Evolutionary conservation across 2,329 filamentous ascomycete genomes (phyloP).

Genomic region (Aspergillus sclerotialis): DNA sequence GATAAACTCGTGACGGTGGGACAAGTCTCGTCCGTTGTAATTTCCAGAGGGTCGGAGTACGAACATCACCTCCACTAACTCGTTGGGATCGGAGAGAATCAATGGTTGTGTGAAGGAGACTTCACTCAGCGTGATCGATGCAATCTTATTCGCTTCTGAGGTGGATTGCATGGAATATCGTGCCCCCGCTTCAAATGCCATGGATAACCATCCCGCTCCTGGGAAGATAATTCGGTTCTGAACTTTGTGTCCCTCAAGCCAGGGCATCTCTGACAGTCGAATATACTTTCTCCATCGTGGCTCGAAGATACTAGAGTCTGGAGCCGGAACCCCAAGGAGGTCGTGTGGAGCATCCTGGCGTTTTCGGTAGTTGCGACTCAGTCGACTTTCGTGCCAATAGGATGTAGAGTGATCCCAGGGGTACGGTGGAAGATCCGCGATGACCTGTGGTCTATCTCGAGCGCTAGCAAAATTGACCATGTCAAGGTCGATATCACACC

Average conservation of each 20-base stretch:
- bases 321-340: conserved; percentile 3
- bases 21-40: background rate
- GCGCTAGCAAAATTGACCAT: background rate
- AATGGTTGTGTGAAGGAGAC: background rate
- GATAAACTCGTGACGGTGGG: background rate
- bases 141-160: background rate
- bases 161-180: no score
- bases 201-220: conserved; percentile 13
- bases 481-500: background rate
- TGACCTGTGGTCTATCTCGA: background rate
- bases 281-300: conserved; percentile 14
- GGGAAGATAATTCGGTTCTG: conserved; percentile 18
- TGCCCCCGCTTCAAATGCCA: conserved; percentile 7
- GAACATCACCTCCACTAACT: background rate
- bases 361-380: background rate
- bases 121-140: background rate
- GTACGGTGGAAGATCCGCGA: conserved; percentile 3
- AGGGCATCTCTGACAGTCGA: conserved; percentile 11
- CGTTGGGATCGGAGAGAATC: background rate
- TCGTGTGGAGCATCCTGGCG: background rate
- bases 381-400: conserved; percentile 5
- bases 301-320: conserved; percentile 4
- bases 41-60: background rate
- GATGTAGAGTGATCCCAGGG: conserved; percentile 5
- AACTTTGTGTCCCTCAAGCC: conserved; percentile 18